phyloP scores from a whole-genome alignment of 331 rosid genomes.

The Rosa hybrid region DNA sequence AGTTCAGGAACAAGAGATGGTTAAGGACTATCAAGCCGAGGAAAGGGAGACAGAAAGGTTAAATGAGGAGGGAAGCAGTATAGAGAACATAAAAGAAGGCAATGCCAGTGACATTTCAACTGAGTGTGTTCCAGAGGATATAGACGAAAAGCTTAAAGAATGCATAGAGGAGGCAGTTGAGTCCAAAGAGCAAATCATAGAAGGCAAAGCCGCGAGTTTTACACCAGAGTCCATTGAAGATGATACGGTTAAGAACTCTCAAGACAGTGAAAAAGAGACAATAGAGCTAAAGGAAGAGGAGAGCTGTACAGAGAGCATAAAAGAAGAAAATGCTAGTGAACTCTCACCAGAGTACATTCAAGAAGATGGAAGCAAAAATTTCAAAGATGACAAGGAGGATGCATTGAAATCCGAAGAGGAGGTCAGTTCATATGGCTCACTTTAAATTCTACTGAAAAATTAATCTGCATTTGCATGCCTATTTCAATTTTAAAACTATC shows the following conservation, averaged over 20 bases:
- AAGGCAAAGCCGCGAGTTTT: slow-evolving; percentile 10
- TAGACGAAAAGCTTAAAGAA: slow-evolving; percentile 5
- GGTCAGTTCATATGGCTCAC: slow-evolving; percentile 29
- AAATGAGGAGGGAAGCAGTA: slow-evolving; percentile 22
- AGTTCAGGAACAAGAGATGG: slow-evolving; percentile 21
- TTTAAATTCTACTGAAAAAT: neutral
- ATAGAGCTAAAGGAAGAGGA: slow-evolving; percentile 2
- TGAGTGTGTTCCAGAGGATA: slow-evolving; percentile 25
- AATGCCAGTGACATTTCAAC: slow-evolving; percentile 5
- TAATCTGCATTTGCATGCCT: neutral
- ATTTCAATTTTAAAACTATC: neutral
- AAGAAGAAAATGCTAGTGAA: slow-evolving; percentile 23
- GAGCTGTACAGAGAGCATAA: slow-evolving; percentile 13
- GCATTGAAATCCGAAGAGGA: slow-evolving; percentile 16
- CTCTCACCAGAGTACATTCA: slow-evolving; percentile 17
- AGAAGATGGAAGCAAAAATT: slow-evolving; percentile 20
- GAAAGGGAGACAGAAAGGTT: slow-evolving; percentile 28
- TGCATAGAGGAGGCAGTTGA: slow-evolving; percentile 3
- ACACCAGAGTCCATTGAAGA: slow-evolving; percentile 22
- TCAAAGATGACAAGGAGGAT: slow-evolving; percentile 7
- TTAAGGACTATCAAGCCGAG: slow-evolving; percentile 4
- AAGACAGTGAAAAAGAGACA: slow-evolving; percentile 22
- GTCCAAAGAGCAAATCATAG: slow-evolving; percentile 18
- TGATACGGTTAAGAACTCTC: slow-evolving; percentile 15
- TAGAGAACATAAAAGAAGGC: slow-evolving; percentile 24